Evolutionary conservation across 2,329 filamentous ascomycete species (phyloP).

Genomic region (Fusarium clavum): DNA sequence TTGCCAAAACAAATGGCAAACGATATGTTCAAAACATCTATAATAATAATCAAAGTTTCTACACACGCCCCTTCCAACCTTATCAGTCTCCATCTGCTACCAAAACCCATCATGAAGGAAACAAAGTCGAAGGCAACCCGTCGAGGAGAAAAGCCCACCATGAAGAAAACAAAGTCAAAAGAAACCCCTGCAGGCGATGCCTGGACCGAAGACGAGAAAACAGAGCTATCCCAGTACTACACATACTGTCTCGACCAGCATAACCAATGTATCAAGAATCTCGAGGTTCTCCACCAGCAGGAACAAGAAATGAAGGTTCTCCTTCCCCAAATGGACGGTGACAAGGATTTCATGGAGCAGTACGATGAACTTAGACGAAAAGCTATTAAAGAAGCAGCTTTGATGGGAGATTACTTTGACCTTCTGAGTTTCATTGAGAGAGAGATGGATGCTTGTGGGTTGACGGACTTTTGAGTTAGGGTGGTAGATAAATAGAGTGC

Average conservation of each 20-base stretch:
- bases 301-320: not conserved
- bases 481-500: no score
- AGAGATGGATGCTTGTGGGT: not conserved
- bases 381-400: not conserved
- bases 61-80: no score
- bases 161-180: not conserved
- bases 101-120: not conserved
- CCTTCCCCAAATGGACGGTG: not conserved
- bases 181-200: not conserved
- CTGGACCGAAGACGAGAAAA: not conserved
- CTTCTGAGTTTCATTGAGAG: not conserved
- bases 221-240: not conserved
- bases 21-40: no score
- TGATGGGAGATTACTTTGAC: not conserved
- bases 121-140: not conserved
- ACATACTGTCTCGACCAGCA: not conserved
- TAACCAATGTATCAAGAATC: not conserved
- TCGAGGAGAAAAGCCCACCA: not conserved
- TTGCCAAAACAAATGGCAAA: no score
- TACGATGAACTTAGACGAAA: not conserved
- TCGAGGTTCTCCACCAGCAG: not conserved
- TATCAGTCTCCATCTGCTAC: fast-evolving
- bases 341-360: not conserved
- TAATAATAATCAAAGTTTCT: no score
- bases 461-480: not conserved